phyloP scores from a whole-genome alignment of 495 filamentous ascomycete genomes.

The Hypoxylon perforatum region DNA sequence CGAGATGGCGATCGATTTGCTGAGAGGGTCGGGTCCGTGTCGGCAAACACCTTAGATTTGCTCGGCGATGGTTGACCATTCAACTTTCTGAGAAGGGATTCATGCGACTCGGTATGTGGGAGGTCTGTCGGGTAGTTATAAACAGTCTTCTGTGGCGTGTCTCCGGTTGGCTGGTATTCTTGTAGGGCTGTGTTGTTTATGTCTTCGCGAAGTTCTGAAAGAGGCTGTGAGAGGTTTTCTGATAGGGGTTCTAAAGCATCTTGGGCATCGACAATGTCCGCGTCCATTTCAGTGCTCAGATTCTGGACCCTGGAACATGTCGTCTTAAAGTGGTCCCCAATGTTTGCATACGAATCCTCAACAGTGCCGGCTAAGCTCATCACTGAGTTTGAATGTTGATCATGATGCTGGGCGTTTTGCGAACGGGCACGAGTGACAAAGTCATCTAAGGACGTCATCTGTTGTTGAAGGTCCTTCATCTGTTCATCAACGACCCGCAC shows the following conservation, averaged over 20 bases:
- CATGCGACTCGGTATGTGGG: slow-evolving; percentile 80
- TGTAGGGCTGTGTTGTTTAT: slow-evolving; percentile 70
- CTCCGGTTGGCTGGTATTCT: slow-evolving; percentile 85
- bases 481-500: slow-evolving; percentile 90
- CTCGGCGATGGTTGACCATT: slow-evolving; percentile 52
- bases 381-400: slow-evolving; percentile 70
- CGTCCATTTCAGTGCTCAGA: slow-evolving; percentile 71
- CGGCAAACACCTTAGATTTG: slow-evolving; percentile 52
- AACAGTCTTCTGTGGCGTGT: slow-evolving; percentile 80
- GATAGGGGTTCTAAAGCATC: slow-evolving; percentile 68
- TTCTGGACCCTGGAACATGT: slow-evolving; percentile 69
- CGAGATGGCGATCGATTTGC: slow-evolving; percentile 44
- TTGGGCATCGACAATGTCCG: slow-evolving; percentile 63
- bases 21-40: slow-evolving; percentile 39
- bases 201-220: slow-evolving; percentile 72
- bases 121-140: slow-evolving; percentile 82
- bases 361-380: slow-evolving; percentile 70
- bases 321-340: slow-evolving; percentile 71
- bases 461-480: slow-evolving; percentile 82
- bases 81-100: slow-evolving; percentile 70
- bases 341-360: slow-evolving; percentile 73
- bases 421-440: slow-evolving; percentile 86
- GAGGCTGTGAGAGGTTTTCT: slow-evolving; percentile 71
- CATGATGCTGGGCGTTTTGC: slow-evolving; percentile 81
- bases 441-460: slow-evolving; percentile 90